These are phyloP conservation scores for Leccinum disarticulatum DNA, from an alignment of 768 basidiomycete genomes.

Conservation along the genomic window DNA sequence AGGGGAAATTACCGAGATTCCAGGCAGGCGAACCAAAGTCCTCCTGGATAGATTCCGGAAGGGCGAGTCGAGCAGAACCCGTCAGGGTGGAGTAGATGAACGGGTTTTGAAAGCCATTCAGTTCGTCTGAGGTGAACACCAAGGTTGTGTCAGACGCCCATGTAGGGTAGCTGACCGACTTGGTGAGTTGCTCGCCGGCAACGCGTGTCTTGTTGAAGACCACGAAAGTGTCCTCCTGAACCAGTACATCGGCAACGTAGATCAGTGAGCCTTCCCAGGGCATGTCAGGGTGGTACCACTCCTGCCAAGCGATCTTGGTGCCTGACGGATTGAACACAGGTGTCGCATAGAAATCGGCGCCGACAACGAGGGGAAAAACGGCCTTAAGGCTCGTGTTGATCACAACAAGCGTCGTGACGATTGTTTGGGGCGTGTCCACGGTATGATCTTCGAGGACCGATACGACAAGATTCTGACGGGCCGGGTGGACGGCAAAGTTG, in stretches of 20 bases:
- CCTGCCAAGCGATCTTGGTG: conserved; percentile 56
- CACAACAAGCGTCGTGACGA: conserved; percentile 54
- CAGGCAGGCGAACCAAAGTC: conserved; percentile 62
- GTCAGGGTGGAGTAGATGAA: conserved; percentile 48
- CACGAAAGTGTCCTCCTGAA: conserved; percentile 29
- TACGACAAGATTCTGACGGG: conserved; percentile 51
- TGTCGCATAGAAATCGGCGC: conserved; percentile 70
- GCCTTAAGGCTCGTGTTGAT: conserved; percentile 49
- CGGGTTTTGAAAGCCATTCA: conserved; percentile 66
- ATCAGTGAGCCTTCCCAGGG: conserved; percentile 69
- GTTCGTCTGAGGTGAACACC: conserved; percentile 61
- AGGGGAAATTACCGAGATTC: conserved; percentile 48
- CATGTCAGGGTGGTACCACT: conserved; percentile 72
- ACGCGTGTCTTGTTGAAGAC: conserved; percentile 44
- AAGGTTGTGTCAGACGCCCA: conserved; percentile 60
- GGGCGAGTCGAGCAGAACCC: conserved; percentile 27
- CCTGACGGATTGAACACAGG: conserved; percentile 64
- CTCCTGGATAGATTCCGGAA: conserved; percentile 44
- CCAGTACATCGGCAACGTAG: conserved; percentile 46
- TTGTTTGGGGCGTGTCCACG: conserved; percentile 30
- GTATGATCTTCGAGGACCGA: conserved; percentile 76
- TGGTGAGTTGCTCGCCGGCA: conserved; percentile 49
- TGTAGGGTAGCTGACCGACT: conserved; percentile 56
- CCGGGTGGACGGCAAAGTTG: conserved; percentile 59
- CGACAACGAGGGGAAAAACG: conserved; percentile 47